phyloP scores from a whole-genome alignment of 805 yeast species.

The Soucietia sequanensis region DNA sequence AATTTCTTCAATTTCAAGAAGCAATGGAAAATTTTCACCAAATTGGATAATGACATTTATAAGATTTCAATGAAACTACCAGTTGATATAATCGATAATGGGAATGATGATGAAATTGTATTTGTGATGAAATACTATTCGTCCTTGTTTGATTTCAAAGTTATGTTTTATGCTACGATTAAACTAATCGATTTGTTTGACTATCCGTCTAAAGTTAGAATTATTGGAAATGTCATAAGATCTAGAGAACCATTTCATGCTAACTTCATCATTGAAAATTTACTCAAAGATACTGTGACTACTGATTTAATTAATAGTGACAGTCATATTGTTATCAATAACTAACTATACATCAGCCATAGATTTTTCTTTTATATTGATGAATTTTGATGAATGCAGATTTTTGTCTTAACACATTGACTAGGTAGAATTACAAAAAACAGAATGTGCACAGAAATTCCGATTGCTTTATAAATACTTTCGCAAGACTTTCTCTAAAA shows the following conservation, averaged over 20 bases:
- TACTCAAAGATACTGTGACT: neutral
- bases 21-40: constrained; percentile 16
- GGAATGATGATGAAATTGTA: constrained; percentile 5
- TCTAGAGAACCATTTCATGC: neutral
- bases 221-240: neutral
- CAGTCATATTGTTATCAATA: too few species aligned
- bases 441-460: too few species aligned
- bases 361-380: too few species aligned
- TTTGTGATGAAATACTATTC: constrained; percentile 16
- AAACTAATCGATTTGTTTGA: neutral
- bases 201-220: neutral
- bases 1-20: constrained; percentile 15
- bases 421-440: too few species aligned
- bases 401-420: too few species aligned
- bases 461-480: too few species aligned
- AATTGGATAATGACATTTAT: constrained; percentile 29
- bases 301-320: neutral
- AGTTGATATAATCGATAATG: constrained; percentile 9
- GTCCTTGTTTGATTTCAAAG: constrained; percentile 12
- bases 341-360: too few species aligned
- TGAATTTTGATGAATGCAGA: too few species aligned
- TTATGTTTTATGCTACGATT: neutral
- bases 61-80: constrained; percentile 30
- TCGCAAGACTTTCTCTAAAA: too few species aligned
- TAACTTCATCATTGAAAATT: neutral